Conservation (phyloP, 2,329 filamentous ascomycete species). For the Endoconidiophora polonica region DNA sequence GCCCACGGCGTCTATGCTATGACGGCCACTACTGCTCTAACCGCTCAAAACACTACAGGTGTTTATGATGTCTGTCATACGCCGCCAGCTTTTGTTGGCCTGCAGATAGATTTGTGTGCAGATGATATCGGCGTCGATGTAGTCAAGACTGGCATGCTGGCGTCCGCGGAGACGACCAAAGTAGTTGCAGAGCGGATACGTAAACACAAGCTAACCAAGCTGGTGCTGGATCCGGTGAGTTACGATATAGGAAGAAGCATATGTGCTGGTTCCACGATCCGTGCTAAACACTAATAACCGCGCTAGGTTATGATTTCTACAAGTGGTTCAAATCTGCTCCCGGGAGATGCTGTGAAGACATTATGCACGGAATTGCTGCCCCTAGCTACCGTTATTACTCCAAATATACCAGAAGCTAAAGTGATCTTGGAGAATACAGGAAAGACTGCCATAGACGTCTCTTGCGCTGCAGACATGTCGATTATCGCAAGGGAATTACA, state of each 20-base stretch:
- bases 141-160: slow-evolving; percentile 56
- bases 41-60: slow-evolving; percentile 84
- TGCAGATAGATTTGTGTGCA: slow-evolving; percentile 72
- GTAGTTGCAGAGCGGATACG: slow-evolving; percentile 20
- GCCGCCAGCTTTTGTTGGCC: slow-evolving; percentile 61
- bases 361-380: slow-evolving; percentile 46
- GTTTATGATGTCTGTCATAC: slow-evolving; percentile 68
- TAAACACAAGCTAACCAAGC: slow-evolving; percentile 13
- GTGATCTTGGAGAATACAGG: slow-evolving; percentile 37
- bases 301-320: slow-evolving; percentile 79
- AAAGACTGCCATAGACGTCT: slow-evolving; percentile 24
- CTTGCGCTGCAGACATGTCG: slow-evolving; percentile 49
- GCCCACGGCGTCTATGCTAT: slow-evolving; percentile 90
- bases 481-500: slow-evolving; percentile 49
- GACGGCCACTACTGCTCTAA: slow-evolving; percentile 87
- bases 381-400: slow-evolving; percentile 51
- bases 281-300: neutral
- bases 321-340: slow-evolving; percentile 54
- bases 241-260: neutral
- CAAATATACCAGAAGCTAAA: slow-evolving; percentile 60
- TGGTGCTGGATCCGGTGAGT: slow-evolving; percentile 25
- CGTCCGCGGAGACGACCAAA: slow-evolving; percentile 22
- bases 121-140: slow-evolving; percentile 78
- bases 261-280: neutral
- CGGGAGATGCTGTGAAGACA: slow-evolving; percentile 42